Conservation (phyloP, 2,329 filamentous ascomycete species). For the Canariomyces notabilis region DNA sequence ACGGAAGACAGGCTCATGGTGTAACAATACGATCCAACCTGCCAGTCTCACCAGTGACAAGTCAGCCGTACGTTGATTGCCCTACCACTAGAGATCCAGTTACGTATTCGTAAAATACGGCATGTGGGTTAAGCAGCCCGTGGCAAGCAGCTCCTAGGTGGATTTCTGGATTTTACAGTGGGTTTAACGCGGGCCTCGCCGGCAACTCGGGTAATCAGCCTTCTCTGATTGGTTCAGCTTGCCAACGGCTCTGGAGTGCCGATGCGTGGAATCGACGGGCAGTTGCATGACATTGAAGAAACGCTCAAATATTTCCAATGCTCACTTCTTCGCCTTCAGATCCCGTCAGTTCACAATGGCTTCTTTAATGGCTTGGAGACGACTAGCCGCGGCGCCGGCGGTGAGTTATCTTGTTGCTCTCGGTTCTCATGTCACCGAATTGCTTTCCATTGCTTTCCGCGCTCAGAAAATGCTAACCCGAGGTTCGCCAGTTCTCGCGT, state of each 20-base stretch:
- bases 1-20: too few relatives aligned
- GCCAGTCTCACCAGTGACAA: too few relatives aligned
- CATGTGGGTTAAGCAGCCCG: background rate
- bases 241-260: slow-evolving; percentile 14
- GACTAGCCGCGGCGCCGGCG: slow-evolving; percentile 51
- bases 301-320: slow-evolving; percentile 24
- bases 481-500: slow-evolving; percentile 53
- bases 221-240: slow-evolving; percentile 25
- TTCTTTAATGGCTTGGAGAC: slow-evolving; percentile 61
- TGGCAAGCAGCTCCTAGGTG: background rate
- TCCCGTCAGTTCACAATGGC: slow-evolving; percentile 41
- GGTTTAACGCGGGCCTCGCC: slow-evolving; percentile 21
- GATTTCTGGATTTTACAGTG: slow-evolving; percentile 1
- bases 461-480: slow-evolving; percentile 22
- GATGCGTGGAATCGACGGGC: slow-evolving; percentile 16
- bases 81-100: too few relatives aligned
- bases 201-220: slow-evolving; percentile 31
- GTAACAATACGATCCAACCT: too few relatives aligned
- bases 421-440: background rate
- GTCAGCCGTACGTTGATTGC: too few relatives aligned
- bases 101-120: too few relatives aligned
- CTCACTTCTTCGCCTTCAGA: slow-evolving; percentile 26
- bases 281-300: slow-evolving; percentile 14
- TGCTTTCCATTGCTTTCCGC: slow-evolving; percentile 3
- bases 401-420: slow-evolving; percentile 39